Evolutionary conservation across 2,329 filamentous ascomycete genomes (phyloP), one percentile per base, ranked within the genome.

Genomic region (Pyricularia sp.): DNA sequence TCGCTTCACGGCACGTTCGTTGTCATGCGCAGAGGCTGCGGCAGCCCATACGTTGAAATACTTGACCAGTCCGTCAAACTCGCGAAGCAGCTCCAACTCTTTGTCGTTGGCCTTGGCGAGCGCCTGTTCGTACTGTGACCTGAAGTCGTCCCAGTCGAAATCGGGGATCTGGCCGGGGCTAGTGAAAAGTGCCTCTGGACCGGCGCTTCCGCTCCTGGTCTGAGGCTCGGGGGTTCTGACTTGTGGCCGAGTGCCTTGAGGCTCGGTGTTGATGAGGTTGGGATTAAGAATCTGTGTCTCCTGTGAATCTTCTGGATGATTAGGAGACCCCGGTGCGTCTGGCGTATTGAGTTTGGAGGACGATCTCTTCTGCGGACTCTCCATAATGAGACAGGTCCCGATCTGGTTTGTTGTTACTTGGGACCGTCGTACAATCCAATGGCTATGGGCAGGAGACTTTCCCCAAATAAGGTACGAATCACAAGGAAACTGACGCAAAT

Each of bases 41-140:
- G 89, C 84, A 28, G 92, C 91, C 93, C 94, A 97, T 50, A 89
- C 81, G 69, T 85, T 85, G 77, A 97, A 97, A 76, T 91, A 91
- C 92, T 88, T 85, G 71, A 90, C 84, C n/a, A 94, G 81, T 61
- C 82, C 79, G 20, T 88, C 83, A 71, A 91, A 92, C 71, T 94
- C 89, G 25, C 86, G 82, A 68, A 91, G 80, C 64, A 94, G 81
- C 33, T 86, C 81, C 64, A 83, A 83, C 75, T 97, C 93, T 2
- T 88, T 80, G 2, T 82, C 81, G 67, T 88, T 85, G 42, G 90
- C 86, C 59, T 88, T 83, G 17, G 82, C 79, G 73, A 97, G 85
- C 23, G 87, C 88, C 68, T 85, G 80, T 70, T 89, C 83, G 73
- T 93, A 97, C 61, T 87, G 86, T 1, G 81, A 76, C 77, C 93